Percentiles rank a stretch among this genome's conserved stretches.
Evolutionary conservation across 768 basidiomycete genomes (phyloP).

Genomic region (Pulveroboletus ravenelii): DNA sequence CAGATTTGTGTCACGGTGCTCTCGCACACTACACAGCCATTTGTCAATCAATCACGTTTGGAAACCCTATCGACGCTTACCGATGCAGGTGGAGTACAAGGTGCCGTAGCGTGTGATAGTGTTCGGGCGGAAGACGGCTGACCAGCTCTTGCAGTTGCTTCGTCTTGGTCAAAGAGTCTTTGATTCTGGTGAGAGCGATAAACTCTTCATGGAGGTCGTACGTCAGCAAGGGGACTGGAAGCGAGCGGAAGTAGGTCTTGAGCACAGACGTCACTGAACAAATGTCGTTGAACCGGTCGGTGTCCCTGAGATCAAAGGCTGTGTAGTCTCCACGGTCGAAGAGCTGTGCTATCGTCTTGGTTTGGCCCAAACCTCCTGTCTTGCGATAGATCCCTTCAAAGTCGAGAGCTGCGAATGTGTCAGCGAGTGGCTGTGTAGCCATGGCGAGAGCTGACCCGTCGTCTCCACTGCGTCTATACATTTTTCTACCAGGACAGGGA

Average conservation of each 20-base stretch:
- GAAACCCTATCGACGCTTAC: conserved; percentile 38
- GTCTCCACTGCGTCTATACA: conserved; percentile 93
- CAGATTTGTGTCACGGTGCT: conserved; percentile 67
- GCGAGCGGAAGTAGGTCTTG: conserved; percentile 92
- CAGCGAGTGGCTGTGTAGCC: neutral
- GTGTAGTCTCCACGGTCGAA: conserved; percentile 91
- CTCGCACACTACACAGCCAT: conserved; percentile 44
- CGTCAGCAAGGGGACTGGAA: conserved; percentile 88
- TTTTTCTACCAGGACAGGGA: conserved; percentile 91
- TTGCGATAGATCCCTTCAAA: conserved; percentile 99
- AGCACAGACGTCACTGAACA: conserved; percentile 94
- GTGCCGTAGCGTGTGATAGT: conserved; percentile 77
- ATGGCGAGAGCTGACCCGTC: conserved; percentile 50
- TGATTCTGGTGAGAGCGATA: conserved; percentile 66
- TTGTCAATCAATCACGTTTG: neutral
- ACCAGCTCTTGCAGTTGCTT: conserved; percentile 63
- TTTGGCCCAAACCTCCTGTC: conserved; percentile 88
- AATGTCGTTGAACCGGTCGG: conserved; percentile 93
- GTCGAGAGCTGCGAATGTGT: conserved; percentile 63
- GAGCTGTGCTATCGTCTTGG: conserved; percentile 87
- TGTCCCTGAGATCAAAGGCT: conserved; percentile 83
- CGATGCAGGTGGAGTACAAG: conserved; percentile 86
- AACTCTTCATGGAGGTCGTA: conserved; percentile 90
- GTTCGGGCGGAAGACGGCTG: conserved; percentile 74
- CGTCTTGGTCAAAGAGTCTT: conserved; percentile 57